Evolutionary conservation across 2,329 filamentous ascomycete species (phyloP), one percentile per base, ranked within the genome.

Genomic region (Trichoderma afroharzianum): DNA sequence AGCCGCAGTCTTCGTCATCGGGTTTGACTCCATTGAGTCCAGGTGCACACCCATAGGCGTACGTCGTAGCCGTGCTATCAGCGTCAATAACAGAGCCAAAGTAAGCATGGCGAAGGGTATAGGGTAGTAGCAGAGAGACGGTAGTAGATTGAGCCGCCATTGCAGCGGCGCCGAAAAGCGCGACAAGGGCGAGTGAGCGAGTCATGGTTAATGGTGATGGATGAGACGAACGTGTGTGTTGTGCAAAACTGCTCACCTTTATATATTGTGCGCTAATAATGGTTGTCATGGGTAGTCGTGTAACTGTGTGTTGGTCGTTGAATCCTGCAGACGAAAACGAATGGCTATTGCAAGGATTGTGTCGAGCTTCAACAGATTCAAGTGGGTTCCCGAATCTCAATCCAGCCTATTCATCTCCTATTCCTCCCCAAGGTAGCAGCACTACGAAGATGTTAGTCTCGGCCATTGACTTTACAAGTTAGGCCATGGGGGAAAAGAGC

Each of bases 61-160:
- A 75, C 3, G 81, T 83, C 1, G 80, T 81, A 58, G 77, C 76
- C 33, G 59, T 36, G 59, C 58, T 67, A 11, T 66, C 53, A n/a
- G 61, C 71, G 32, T 15, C 36, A 24, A 72, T 18, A 53, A 71
- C 39, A 3, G 71, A 72, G 36, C 28, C 67, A 33, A 75, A 75
- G 15, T 79, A 62, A 11, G 66, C 53, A 24, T 76, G 72, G 14
- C 73, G 5, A 61, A 78, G 76, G 61, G 71, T 73, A 47, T 73
- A 55, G 28, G 77, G 77, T 57, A 80, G 72, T 26, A 81, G 69
- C 61, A 82, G 71, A 50, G 72, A 71, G 64, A 80, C 74, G 6
- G 73, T 67, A 39, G 76, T 76, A 59, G 76, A 77, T 50, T 77
- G 76, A 43, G 76, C 77, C 57, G 79, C 75, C 36, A 77, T 75